phyloP scores from a whole-genome alignment of 2,329 filamentous ascomycete genomes.

The Madurella fahalii region DNA sequence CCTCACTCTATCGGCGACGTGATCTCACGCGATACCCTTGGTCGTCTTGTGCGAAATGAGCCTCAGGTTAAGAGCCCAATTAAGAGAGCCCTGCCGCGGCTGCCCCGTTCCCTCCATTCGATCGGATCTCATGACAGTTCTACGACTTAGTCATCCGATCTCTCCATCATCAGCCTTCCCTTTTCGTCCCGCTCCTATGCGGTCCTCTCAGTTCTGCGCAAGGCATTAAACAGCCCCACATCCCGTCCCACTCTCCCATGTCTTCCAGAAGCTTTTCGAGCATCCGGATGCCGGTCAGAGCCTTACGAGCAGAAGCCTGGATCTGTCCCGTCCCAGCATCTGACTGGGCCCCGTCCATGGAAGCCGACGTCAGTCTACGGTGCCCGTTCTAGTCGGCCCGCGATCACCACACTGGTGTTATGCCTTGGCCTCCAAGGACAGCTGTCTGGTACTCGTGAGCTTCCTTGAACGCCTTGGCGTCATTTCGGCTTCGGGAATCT shows the following conservation, averaged over 20 bases:
- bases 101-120: too few species aligned
- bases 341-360: slow-evolving; percentile 8
- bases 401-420: slow-evolving; percentile 16
- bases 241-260: slow-evolving; percentile 12
- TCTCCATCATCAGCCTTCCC: slow-evolving; percentile 1
- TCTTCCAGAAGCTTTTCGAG: slow-evolving; percentile 24
- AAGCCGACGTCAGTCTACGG: slow-evolving; percentile 12
- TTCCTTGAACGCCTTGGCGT: slow-evolving; percentile 10
- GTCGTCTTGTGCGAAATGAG: background rate
- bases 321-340: background rate
- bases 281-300: slow-evolving; percentile 25
- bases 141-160: slow-evolving; percentile 13
- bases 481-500: slow-evolving; percentile 6
- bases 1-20: slow-evolving; percentile 8
- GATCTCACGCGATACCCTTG: background rate
- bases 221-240: slow-evolving; percentile 16
- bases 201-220: slow-evolving; percentile 4
- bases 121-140: background rate
- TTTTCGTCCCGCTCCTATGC: slow-evolving; percentile 7
- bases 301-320: slow-evolving; percentile 15
- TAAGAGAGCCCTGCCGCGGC: background rate
- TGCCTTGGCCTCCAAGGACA: slow-evolving; percentile 14
- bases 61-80: slow-evolving; percentile 15
- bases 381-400: slow-evolving; percentile 8
- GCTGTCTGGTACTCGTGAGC: background rate